Conservation (phyloP, 164 flowering plant genomes). For the Sedum album region DNA sequence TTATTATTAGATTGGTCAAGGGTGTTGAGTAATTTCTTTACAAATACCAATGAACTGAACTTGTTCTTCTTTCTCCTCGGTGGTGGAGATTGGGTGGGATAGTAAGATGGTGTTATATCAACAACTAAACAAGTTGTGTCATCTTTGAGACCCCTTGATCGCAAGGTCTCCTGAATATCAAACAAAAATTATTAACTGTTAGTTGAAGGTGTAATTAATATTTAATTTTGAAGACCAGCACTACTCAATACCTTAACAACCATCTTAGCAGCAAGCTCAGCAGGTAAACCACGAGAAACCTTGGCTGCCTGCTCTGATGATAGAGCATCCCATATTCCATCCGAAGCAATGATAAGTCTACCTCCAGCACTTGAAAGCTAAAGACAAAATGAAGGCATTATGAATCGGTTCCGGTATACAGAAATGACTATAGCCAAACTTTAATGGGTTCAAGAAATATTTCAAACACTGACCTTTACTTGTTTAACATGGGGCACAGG, state of each 20-base stretch:
- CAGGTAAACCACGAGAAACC: slow-evolving; percentile 67
- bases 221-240: background rate
- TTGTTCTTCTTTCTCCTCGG: slow-evolving; percentile 50
- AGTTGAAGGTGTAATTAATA: background rate
- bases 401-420: background rate
- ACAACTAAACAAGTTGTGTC: slow-evolving; percentile 91
- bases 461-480: slow-evolving; percentile 50
- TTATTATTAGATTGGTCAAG: slow-evolving; percentile 40
- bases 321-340: slow-evolving; percentile 85
- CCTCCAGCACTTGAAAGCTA: slow-evolving; percentile 84
- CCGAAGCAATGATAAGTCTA: slow-evolving; percentile 77
- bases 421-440: background rate
- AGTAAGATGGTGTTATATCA: slow-evolving; percentile 65
- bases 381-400: slow-evolving; percentile 4
- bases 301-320: slow-evolving; percentile 71
- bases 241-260: slow-evolving; percentile 58
- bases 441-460: background rate
- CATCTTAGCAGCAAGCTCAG: slow-evolving; percentile 83
- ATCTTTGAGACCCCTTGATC: slow-evolving; percentile 82
- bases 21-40: slow-evolving; percentile 42
- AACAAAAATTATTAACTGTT: background rate
- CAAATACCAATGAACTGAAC: slow-evolving; percentile 48
- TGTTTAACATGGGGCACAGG: slow-evolving; percentile 46
- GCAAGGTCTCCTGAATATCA: slow-evolving; percentile 54
- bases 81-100: slow-evolving; percentile 38